Percentiles rank a stretch among this genome's conserved stretches.
These are phyloP conservation scores for Ustilago trichophora DNA, from an alignment of 1,284 basidiomycete genomes.

Conservation along the genomic window DNA sequence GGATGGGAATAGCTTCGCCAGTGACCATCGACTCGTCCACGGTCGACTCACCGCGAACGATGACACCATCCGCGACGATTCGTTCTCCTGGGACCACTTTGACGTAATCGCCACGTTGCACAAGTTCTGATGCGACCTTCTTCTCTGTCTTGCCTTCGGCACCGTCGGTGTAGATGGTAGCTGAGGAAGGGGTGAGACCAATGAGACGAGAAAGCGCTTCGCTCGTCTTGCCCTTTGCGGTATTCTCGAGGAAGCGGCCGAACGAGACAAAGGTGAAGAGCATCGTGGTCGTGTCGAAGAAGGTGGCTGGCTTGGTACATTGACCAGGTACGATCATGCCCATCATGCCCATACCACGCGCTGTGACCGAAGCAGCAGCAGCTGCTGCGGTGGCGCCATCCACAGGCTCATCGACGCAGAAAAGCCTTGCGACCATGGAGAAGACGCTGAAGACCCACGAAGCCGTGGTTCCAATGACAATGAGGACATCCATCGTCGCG, in stretches of 20 bases:
- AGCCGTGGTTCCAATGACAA: conserved; percentile 92
- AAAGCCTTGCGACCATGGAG: conserved; percentile 70
- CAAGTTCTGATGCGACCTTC: conserved; percentile 89
- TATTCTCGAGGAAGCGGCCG: conserved; percentile 93
- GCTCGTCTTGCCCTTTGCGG: conserved; percentile 95
- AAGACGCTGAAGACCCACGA: conserved; percentile 89
- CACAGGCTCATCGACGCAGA: conserved; percentile 34
- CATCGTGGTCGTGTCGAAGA: conserved; percentile 99
- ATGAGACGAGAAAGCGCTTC: conserved; percentile 96
- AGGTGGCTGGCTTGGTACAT: conserved; percentile 82
- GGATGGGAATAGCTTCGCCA: conserved; percentile 89
- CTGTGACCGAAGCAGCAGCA: not conserved
- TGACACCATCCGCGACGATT: conserved; percentile 92
- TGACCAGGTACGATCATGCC: conserved; percentile 59
- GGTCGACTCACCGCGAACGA: conserved; percentile 83
- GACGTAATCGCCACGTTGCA: conserved; percentile 91
- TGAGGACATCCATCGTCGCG: conserved; percentile 90
- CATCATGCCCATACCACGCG: conserved; percentile 26
- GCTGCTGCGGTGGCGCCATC: not conserved
- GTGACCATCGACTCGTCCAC: conserved; percentile 98
- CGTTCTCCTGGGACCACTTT: conserved; percentile 97
- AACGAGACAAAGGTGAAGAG: conserved; percentile 96
- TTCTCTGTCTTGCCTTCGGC: conserved; percentile 77
- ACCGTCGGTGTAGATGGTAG: conserved; percentile 83
- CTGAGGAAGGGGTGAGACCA: conserved; percentile 91